Percentiles rank a stretch among this genome's conserved stretches.
These are phyloP conservation scores for Thelephora terrestris DNA, from an alignment of 1,284 basidiomycete species.

Conservation along the genomic window DNA sequence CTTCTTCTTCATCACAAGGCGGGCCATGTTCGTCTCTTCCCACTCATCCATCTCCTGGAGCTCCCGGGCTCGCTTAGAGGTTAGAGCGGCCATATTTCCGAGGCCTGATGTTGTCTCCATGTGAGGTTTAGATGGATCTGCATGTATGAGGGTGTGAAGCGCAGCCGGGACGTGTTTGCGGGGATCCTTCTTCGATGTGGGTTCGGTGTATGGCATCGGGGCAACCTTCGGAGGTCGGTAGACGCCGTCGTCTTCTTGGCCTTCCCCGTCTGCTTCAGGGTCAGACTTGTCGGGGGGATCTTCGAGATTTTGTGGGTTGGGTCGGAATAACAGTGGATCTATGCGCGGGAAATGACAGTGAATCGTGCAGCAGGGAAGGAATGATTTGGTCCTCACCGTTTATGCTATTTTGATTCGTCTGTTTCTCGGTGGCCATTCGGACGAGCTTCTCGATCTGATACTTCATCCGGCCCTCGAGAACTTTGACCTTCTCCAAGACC, in stretches of 20 bases:
- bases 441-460: slow-evolving; percentile 96
- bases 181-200: slow-evolving; percentile 32
- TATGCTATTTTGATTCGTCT: slow-evolving; percentile 39
- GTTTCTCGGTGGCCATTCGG: slow-evolving; percentile 53
- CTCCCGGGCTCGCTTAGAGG: slow-evolving; percentile 63
- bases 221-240: slow-evolving; percentile 92
- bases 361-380: background rate
- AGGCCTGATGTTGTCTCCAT: slow-evolving; percentile 75
- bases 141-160: slow-evolving; percentile 57
- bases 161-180: slow-evolving; percentile 56
- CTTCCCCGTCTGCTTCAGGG: slow-evolving; percentile 25
- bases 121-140: slow-evolving; percentile 54
- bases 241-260: slow-evolving; percentile 40
- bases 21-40: slow-evolving; percentile 94
- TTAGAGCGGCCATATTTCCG: slow-evolving; percentile 47
- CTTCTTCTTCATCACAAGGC: slow-evolving; percentile 86
- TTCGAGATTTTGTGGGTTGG: slow-evolving; percentile 69
- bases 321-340: slow-evolving; percentile 88
- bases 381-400: slow-evolving; percentile 45
- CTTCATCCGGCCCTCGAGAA: slow-evolving; percentile 78
- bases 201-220: slow-evolving; percentile 82
- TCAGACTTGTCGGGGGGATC: slow-evolving; percentile 23
- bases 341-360: slow-evolving; percentile 8
- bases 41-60: slow-evolving; percentile 81
- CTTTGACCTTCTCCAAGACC: slow-evolving; percentile 71